Percentiles rank a stretch among this genome's conserved stretches.
Evolutionary conservation across 495 filamentous ascomycete genomes (phyloP).

Genomic region (Aspergillus indologenus): DNA sequence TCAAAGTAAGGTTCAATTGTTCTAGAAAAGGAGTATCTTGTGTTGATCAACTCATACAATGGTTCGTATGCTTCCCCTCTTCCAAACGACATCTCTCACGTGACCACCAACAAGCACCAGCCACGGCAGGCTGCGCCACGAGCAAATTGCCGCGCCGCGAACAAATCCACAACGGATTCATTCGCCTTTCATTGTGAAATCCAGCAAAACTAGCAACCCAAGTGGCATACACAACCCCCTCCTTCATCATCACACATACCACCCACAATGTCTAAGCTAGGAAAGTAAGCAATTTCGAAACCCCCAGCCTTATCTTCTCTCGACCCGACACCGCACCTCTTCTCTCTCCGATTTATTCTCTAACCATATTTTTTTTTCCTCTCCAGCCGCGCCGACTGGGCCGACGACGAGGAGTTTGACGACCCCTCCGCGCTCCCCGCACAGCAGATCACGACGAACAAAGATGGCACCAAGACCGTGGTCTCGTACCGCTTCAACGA

Average conservation of each 20-base stretch:
- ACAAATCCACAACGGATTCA: constrained; percentile 52
- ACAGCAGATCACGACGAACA: constrained; percentile 84
- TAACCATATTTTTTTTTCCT: constrained; percentile 23
- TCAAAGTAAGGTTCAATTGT: too few species aligned
- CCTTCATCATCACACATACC: not conserved
- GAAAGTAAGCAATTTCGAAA: constrained; percentile 38
- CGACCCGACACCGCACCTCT: not conserved
- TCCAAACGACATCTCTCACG: constrained; percentile 16
- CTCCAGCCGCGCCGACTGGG: constrained; percentile 78
- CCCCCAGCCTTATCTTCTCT: not conserved
- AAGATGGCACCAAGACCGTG: constrained; percentile 95
- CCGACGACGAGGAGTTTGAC: constrained; percentile 94
- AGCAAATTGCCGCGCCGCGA: constrained; percentile 30
- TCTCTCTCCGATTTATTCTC: not conserved
- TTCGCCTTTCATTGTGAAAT: constrained; percentile 37
- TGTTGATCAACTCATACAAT: too few species aligned
- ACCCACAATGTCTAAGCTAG: constrained; percentile 46
- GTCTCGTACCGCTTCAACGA: constrained; percentile 89
- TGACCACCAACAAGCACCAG: constrained; percentile 26
- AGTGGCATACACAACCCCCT: constrained; percentile 28
- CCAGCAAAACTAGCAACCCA: constrained; percentile 45
- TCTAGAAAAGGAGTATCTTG: too few species aligned
- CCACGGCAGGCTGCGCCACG: constrained; percentile 40
- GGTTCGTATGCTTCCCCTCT: not conserved
- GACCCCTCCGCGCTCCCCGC: constrained; percentile 74